Percentiles rank a stretch among this genome's conserved stretches.
These are phyloP conservation scores for Trypanosoma scelopori DNA, from an alignment of 208 protist species.

Conservation along the genomic window DNA sequence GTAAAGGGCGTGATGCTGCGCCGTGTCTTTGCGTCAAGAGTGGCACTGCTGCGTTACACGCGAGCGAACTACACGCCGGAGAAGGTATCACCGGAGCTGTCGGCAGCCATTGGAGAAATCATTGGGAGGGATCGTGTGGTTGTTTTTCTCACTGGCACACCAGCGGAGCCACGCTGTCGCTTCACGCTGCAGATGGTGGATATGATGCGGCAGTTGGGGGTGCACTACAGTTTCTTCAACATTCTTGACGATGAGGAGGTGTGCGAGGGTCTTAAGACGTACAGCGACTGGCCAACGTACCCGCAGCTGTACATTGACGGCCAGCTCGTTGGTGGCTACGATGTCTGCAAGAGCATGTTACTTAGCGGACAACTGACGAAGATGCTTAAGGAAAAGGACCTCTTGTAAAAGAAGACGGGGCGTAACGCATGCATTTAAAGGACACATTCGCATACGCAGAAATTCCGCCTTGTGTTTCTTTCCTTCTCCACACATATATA, in stretches of 20 bases:
- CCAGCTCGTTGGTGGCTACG: constrained; percentile 89
- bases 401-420: constrained; percentile 39
- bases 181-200: constrained; percentile 88
- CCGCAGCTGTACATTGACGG: constrained; percentile 93
- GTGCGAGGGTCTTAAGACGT: constrained; percentile 87
- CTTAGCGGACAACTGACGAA: constrained; percentile 68
- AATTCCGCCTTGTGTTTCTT: not conserved
- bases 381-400: constrained; percentile 75
- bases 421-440: not conserved
- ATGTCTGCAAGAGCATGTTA: constrained; percentile 86
- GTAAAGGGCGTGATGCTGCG: constrained; percentile 25
- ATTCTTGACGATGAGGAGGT: constrained; percentile 90
- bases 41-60: constrained; percentile 28
- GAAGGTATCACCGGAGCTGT: constrained; percentile 55
- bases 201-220: constrained; percentile 66
- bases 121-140: constrained; percentile 79
- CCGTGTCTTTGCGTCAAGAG: constrained; percentile 19
- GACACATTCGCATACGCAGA: no score
- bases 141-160: constrained; percentile 90
- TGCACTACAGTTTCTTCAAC: constrained; percentile 88
- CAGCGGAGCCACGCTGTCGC: constrained; percentile 81
- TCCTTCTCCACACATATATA: not conserved
- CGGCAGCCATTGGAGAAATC: constrained; percentile 61
- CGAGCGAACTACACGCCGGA: constrained; percentile 30
- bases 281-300: constrained; percentile 93